Base-by-base conservation (phyloP, 768 basidiomycete genomes). In the Naganishia antarctica region DNA sequence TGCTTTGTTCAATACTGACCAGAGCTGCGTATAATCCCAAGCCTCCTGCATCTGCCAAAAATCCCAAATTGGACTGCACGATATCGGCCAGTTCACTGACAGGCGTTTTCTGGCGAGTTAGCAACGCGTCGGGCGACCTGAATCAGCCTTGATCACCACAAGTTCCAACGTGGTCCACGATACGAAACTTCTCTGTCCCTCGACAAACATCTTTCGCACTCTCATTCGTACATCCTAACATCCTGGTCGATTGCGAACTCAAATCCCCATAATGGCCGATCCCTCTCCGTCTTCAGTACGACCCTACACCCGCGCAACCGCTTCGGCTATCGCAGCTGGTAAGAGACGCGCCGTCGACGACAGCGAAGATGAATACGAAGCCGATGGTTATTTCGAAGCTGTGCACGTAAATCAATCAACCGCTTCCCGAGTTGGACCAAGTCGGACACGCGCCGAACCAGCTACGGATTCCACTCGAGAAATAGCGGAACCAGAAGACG, bases 231-330 rank as follows among this genome's bases (percentile, higher is more conserved):
- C 18, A 9, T 44, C 43, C 6, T n/a, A 44, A 12, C 43, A 44
- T 18, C 8, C 9, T 44, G 13, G 43, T 44, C 34, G 34, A 37
- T 37, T 37, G 8, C 34, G 34, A 37, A 37, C 7, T 37, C 34
- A n/a, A n/a, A n/a, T n/a, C n/a, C n/a, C n/a, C n/a, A n/a, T n/a
- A n/a, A 57, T 57, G 53, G 40, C 37, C 2, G 34, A 32, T 37
- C 53, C 53, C 9, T 57, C 53, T 8, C 53, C 53, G 23, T 57
- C 53, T 40, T 37, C 32, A 40, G n/a, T 34, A 23, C 32, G 53
- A 21, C 53, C 53, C 11, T 57, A 57, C 37, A 57, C 53, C 12
- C 53, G 53, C 23, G 53, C 53, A 41, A 57, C 53, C 21, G 53
- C 53, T 11, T 57, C 53, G 26, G 53, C 53, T 6, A 57, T 57